These are phyloP conservation scores for Chlamydomonas applanata DNA, from an alignment of 139 green algal species.

Conservation along the genomic window DNA sequence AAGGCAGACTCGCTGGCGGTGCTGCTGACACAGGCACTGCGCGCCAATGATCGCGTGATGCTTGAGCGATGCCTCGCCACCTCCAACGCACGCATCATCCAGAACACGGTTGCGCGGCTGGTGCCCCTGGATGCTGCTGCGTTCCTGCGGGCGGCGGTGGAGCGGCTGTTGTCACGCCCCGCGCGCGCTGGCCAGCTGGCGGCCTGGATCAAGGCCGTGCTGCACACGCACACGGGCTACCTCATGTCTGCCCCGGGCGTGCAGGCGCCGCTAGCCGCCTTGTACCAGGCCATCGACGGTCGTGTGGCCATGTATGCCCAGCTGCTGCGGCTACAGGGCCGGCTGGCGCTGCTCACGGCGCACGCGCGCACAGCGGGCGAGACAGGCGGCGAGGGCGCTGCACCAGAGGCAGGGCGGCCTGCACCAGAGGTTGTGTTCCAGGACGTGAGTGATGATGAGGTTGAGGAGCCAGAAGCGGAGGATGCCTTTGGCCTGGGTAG, in stretches of 20 bases:
- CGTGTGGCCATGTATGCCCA: conserved; percentile 26
- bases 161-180: conserved; percentile 57
- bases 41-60: conserved; percentile 55
- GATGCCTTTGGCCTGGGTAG: conserved; percentile 18
- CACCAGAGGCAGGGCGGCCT: background rate
- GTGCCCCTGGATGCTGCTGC: conserved; percentile 48
- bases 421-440: conserved; percentile 33
- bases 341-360: conserved; percentile 36
- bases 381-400: background rate
- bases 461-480: conserved; percentile 33
- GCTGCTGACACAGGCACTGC: conserved; percentile 68
- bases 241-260: conserved; percentile 60
- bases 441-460: conserved; percentile 30
- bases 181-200: conserved; percentile 56
- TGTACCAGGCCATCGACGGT: conserved; percentile 43
- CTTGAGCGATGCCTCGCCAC: conserved; percentile 63
- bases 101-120: conserved; percentile 63
- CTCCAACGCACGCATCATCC: conserved; percentile 42
- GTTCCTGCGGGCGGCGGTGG: conserved; percentile 56
- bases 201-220: conserved; percentile 63
- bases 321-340: conserved; percentile 38
- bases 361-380: conserved; percentile 24
- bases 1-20: conserved; percentile 70
- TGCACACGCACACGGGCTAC: conserved; percentile 72
- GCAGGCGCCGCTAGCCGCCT: conserved; percentile 14